Conservation (phyloP, 768 basidiomycete species). For the Boletus fagicola region DNA sequence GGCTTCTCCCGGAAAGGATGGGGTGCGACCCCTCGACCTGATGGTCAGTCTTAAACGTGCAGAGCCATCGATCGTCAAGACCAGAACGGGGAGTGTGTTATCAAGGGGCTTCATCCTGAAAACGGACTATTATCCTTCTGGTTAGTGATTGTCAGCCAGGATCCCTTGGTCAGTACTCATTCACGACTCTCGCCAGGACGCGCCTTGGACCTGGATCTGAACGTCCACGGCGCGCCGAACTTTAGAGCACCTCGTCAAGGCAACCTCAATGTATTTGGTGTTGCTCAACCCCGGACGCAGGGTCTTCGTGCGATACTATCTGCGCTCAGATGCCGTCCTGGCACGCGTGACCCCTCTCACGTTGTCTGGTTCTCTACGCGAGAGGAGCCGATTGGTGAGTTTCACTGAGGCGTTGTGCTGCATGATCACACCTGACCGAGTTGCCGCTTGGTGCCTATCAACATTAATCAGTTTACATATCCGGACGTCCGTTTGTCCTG, state of each 20-base stretch:
- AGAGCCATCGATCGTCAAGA: constrained; percentile 75
- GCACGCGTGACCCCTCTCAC: constrained; percentile 58
- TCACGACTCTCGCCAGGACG: constrained; percentile 50
- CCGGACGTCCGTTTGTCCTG: constrained; percentile 89
- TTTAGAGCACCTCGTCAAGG: constrained; percentile 81
- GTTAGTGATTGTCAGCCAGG: constrained; percentile 34
- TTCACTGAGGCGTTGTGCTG: not conserved
- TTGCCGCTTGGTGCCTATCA: constrained; percentile 8
- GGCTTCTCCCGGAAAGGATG: constrained; percentile 6
- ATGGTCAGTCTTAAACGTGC: constrained; percentile 63
- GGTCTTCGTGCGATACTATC: constrained; percentile 90
- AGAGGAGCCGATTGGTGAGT: constrained; percentile 89
- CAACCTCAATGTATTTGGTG: constrained; percentile 89
- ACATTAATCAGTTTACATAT: constrained; percentile 63
- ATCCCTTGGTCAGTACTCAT: constrained; percentile 3
- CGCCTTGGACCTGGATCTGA: constrained; percentile 86
- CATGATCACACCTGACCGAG: not conserved
- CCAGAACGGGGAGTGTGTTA: constrained; percentile 78
- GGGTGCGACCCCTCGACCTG: constrained; percentile 49
- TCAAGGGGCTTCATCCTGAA: constrained; percentile 91
- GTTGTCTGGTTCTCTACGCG: constrained; percentile 97
- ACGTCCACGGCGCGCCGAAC: constrained; percentile 93
- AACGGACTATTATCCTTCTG: constrained; percentile 85
- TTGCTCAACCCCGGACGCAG: constrained; percentile 91
- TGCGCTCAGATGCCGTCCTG: constrained; percentile 72